Evolutionary conservation across 495 filamentous ascomycete species (phyloP).

Genomic region (Penicillium maclennaniae): DNA sequence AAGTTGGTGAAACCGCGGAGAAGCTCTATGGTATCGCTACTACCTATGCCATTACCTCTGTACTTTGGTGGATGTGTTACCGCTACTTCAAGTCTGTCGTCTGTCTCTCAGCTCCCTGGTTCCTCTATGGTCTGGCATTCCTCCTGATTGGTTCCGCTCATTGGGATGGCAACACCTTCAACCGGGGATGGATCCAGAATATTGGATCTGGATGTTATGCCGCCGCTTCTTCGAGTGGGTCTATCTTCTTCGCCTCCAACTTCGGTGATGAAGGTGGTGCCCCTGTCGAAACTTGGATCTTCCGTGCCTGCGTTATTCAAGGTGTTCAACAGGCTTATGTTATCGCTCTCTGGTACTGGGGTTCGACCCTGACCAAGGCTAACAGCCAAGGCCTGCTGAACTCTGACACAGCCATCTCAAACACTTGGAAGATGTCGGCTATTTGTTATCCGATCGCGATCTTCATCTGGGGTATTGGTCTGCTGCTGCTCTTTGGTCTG

Average conservation of each 20-base stretch:
- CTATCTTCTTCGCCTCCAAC: slow-evolving; percentile 49
- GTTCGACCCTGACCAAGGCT: slow-evolving; percentile 36
- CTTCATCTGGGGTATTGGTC: slow-evolving; percentile 38
- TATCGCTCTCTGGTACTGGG: slow-evolving; percentile 51
- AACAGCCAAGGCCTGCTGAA: slow-evolving; percentile 31
- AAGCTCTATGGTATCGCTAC: slow-evolving; percentile 65
- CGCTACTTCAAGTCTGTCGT: slow-evolving; percentile 59
- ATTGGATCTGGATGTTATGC: slow-evolving; percentile 45
- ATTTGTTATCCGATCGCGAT: slow-evolving; percentile 42
- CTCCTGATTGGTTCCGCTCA: slow-evolving; percentile 62
- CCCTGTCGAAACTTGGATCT: slow-evolving; percentile 48
- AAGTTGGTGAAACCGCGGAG: slow-evolving; percentile 57
- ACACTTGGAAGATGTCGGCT: slow-evolving; percentile 48
- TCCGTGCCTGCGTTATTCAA: slow-evolving; percentile 48
- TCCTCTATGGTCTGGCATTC: slow-evolving; percentile 64
- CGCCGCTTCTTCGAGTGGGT: slow-evolving; percentile 45
- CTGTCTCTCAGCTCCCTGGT: slow-evolving; percentile 55
- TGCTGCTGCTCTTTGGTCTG: slow-evolving; percentile 40
- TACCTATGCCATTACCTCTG: slow-evolving; percentile 59
- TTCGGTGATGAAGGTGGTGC: slow-evolving; percentile 49
- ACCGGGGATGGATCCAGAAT: slow-evolving; percentile 48
- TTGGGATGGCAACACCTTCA: slow-evolving; percentile 37
- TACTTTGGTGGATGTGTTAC: slow-evolving; percentile 64
- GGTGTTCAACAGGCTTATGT: slow-evolving; percentile 47
- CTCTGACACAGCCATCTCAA: slow-evolving; percentile 28